These are phyloP conservation scores for Echinosophora koreensis DNA, from an alignment of 306 rosid genomes.

Conservation along the genomic window DNA sequence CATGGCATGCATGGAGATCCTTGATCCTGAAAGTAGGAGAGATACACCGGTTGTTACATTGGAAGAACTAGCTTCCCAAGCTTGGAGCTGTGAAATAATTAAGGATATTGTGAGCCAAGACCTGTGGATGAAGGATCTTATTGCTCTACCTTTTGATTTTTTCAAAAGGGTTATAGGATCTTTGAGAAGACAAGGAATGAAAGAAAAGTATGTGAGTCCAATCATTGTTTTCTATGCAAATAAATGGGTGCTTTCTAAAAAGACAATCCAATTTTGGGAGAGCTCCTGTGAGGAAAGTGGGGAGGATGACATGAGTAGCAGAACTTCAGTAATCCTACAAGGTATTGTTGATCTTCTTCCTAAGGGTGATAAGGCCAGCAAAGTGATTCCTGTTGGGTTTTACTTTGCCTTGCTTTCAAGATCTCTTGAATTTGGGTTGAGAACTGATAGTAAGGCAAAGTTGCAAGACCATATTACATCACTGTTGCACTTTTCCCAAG, in stretches of 20 bases:
- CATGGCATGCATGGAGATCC: conserved; percentile 98
- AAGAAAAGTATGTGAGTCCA: conserved; percentile 77
- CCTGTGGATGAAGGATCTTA: conserved; percentile 88
- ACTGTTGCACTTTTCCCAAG: conserved; percentile 70
- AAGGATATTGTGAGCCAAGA: conserved; percentile 66
- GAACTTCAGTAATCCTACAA: conserved; percentile 60
- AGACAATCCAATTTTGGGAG: conserved; percentile 60
- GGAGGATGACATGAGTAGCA: conserved; percentile 50
- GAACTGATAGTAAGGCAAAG: conserved; percentile 53
- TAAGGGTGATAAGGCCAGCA: conserved; percentile 60
- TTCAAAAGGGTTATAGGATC: conserved; percentile 79
- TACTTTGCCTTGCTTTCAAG: conserved; percentile 84
- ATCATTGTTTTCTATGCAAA: conserved; percentile 81
- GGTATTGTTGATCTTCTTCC: conserved; percentile 84
- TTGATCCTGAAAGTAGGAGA: conserved; percentile 76
- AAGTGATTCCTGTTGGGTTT: conserved; percentile 77
- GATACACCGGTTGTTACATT: conserved; percentile 74
- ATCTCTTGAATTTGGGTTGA: conserved; percentile 66
- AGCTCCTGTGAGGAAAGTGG: conserved; percentile 50
- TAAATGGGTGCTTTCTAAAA: conserved; percentile 75
- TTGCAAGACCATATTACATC: conserved; percentile 69
- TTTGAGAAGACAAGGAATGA: conserved; percentile 93
- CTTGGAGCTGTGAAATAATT: conserved; percentile 69
- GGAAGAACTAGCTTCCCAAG: conserved; percentile 62
- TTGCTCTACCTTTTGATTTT: conserved; percentile 77